A percentile compares a stretch with the other conserved stretches of the same genome.
Conservation (phyloP, 805 yeast genomes). For the Zygosaccharomyces bisporus region DNA sequence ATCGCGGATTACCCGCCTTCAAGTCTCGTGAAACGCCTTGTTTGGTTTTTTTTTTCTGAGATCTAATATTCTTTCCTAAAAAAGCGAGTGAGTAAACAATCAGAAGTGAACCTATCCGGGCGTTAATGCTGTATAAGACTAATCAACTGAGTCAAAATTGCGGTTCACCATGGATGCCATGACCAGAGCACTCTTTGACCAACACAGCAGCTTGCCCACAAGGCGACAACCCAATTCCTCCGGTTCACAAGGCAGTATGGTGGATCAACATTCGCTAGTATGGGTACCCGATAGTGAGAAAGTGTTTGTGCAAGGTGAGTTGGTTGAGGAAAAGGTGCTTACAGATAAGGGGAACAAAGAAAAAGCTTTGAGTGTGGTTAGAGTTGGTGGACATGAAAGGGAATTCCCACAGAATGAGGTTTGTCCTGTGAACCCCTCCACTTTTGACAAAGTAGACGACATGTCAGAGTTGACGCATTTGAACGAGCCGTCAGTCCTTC, state of each 20-base stretch:
- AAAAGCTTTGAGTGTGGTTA: conserved; percentile 21
- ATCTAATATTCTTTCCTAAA: conserved; percentile 11
- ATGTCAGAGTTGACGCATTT: conserved; percentile 94
- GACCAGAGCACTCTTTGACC: conserved; percentile 8
- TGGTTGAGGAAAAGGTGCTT: conserved; percentile 18
- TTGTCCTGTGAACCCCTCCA: conserved; percentile 68
- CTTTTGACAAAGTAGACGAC: conserved; percentile 86
- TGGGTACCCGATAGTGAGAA: conserved; percentile 35
- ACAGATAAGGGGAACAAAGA: conserved; percentile 25
- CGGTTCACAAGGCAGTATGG: conserved; percentile 11
- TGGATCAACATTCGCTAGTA: conserved; percentile 18
- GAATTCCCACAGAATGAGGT: conserved; percentile 37
- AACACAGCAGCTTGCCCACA: conserved; percentile 1
- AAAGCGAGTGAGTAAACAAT: conserved; percentile 11
- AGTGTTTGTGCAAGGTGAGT: conserved; percentile 30
- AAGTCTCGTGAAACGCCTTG: background rate
- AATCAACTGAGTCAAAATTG: conserved; percentile 3
- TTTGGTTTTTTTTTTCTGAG: background rate
- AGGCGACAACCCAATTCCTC: conserved; percentile 5
- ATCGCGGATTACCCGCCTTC: conserved; percentile 7
- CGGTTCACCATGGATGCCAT: conserved; percentile 3
- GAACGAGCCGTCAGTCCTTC: conserved; percentile 92
- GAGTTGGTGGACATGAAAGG: conserved; percentile 14
- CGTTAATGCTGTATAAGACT: background rate
- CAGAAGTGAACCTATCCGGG: conserved; percentile 1